These are phyloP conservation scores for Trichosporon asahii DNA, from an alignment of 1,284 basidiomycete species.

Conservation along the genomic window DNA sequence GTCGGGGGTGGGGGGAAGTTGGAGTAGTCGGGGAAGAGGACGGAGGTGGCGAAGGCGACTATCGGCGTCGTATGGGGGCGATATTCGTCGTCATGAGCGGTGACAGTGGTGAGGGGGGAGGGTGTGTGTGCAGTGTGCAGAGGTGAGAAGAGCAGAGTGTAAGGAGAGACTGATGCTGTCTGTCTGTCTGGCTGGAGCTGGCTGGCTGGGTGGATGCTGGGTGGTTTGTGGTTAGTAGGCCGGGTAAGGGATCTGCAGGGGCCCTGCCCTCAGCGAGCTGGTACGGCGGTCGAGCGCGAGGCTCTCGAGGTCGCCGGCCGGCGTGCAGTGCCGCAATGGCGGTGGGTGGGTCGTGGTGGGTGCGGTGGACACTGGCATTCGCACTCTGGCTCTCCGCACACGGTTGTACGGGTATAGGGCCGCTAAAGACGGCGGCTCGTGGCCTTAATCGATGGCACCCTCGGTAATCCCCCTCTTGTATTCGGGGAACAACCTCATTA, in stretches of 20 bases:
- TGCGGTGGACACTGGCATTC: not conserved
- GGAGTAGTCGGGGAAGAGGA: not conserved
- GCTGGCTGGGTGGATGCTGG: not conserved
- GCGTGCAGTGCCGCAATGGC: not conserved
- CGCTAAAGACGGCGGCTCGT: not conserved
- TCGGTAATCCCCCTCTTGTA: not conserved
- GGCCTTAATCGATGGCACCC: not conserved
- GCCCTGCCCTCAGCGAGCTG: not conserved
- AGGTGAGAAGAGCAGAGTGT: not conserved
- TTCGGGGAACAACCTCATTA: not conserved
- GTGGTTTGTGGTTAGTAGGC: not conserved
- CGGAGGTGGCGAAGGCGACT: constrained; percentile 6
- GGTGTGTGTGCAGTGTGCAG: not conserved
- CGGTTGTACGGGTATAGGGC: not conserved
- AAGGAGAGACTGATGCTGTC: not conserved
- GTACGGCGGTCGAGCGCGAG: not conserved
- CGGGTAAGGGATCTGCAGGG: not conserved
- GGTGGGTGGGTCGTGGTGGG: not conserved
- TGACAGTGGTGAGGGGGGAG: not conserved
- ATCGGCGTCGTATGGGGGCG: constrained; percentile 7
- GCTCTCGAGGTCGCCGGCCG: not conserved
- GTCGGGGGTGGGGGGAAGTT: not conserved
- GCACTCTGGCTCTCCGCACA: not conserved
- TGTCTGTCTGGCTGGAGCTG: not conserved
- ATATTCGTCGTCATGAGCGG: constrained; percentile 7